Evolutionary conservation across 129 eudicot species (phyloP), one percentile per base, ranked within the genome.

Genomic region (Scalesia atractyloides): DNA sequence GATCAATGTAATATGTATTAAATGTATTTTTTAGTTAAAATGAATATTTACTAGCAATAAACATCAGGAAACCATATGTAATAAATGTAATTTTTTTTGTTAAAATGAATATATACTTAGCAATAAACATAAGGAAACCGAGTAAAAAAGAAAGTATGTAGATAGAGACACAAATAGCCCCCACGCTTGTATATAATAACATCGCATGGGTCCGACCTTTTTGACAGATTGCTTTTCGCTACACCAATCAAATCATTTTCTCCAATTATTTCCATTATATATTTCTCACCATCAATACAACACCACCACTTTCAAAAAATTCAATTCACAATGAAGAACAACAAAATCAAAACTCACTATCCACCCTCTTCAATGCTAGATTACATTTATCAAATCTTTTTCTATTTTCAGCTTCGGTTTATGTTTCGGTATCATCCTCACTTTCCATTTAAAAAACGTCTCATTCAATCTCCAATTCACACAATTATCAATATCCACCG

Each of bases 331-430:
- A 84, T 51, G 86, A 80, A 80, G 80, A 86, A 74, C 61, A 52
- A 65, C 78, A 39, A 50, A 72, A 7, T 30, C 72, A 12, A 30
- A 64, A 4, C 43, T 53, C 82, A 48, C 47, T 65, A 1, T 14
- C 60, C 3, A 84, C 76, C 47, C 52, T 67, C 44, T 76, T 77
- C 1, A 73, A 69, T 52, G n/a, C 82, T 14, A 77, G 66, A 34
- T 53, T 73, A 11, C 83, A 86, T 1, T 72, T 84, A 7, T 15
- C 80, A 7, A 87, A 80, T 70, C 84, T 87, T 44, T 57, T 90
- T 76, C 81, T 5, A 73, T 90, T 52, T 78, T 90, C 78, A 81
- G 76, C 20, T 69, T 83, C 52, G 97, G 91, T 67, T 67, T 90
- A 68, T 83, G 94, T 19, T 68, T 83, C 9, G 95, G 97, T 0